These are phyloP conservation scores for Aspergillus steynii DNA, from an alignment of 495 filamentous ascomycete genomes.

Conservation along the genomic window DNA sequence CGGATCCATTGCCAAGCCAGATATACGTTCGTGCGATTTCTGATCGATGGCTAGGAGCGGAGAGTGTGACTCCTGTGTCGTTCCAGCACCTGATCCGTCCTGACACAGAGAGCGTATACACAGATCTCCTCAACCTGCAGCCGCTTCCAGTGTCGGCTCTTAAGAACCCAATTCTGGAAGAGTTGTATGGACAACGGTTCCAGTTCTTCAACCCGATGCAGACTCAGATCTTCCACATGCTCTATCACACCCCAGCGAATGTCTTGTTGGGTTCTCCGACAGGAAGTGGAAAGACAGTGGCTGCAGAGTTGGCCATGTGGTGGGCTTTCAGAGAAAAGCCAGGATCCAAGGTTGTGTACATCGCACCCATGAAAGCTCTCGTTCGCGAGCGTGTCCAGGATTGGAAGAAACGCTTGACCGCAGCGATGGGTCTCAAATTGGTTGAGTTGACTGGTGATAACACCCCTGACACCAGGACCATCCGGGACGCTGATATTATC, in stretches of 20 bases:
- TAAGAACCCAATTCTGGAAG: constrained; percentile 83
- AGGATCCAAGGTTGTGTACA: constrained; percentile 97
- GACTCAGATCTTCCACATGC: constrained; percentile 93
- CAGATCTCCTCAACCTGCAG: constrained; percentile 87
- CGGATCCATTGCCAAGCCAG: constrained; percentile 88
- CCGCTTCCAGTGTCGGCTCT: constrained; percentile 86
- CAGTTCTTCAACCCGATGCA: constrained; percentile 99
- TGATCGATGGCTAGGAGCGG: constrained; percentile 95
- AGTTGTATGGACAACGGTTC: constrained; percentile 85
- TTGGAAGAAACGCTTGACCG: constrained; percentile 83
- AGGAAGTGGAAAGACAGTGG: constrained; percentile 95
- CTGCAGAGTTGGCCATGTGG: constrained; percentile 99
- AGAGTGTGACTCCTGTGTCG: constrained; percentile 90
- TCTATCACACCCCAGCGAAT: constrained; percentile 89
- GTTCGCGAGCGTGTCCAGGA: constrained; percentile 96
- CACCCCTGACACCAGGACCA: constrained; percentile 92
- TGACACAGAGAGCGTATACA: constrained; percentile 96
- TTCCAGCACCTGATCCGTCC: constrained; percentile 98
- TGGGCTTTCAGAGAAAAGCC: constrained; percentile 97
- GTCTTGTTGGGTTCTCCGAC: constrained; percentile 96
- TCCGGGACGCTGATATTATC: constrained; percentile 94
- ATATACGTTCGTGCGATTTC: constrained; percentile 95
- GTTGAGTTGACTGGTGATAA: constrained; percentile 98
- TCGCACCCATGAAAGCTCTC: constrained; percentile 98
- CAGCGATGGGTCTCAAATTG: constrained; percentile 81